Percentiles rank a stretch among this genome's conserved stretches.
These are phyloP conservation scores for Chytriomyces confervae DNA, from an alignment of 192 early-diverging fungal genomes.

Conservation along the genomic window DNA sequence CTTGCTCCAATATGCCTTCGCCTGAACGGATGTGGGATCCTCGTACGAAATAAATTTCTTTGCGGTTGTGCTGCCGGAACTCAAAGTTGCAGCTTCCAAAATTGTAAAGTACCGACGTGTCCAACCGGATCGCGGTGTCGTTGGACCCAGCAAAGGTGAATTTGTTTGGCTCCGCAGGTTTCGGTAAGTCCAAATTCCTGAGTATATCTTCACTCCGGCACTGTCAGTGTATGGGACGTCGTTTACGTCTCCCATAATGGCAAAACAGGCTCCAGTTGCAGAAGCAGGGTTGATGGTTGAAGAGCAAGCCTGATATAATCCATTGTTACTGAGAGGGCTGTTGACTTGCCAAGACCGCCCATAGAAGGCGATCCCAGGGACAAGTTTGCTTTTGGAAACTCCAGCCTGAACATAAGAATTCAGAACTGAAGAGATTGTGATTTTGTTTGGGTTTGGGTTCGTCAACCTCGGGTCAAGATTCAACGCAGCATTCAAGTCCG, in stretches of 20 bases:
- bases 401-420: conserved; percentile 63
- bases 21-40: neutral
- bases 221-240: neutral
- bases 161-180: conserved; percentile 8
- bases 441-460: conserved; percentile 47
- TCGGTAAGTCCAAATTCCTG: conserved; percentile 15
- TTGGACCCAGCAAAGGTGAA: neutral
- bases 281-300: neutral
- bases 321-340: conserved; percentile 5
- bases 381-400: conserved; percentile 63
- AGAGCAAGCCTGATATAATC: conserved; percentile 4
- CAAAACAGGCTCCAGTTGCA: neutral
- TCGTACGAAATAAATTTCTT: conserved; percentile 24
- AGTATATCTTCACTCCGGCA: conserved; percentile 10
- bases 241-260: neutral
- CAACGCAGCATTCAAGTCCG: conserved; percentile 25
- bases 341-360: conserved; percentile 36
- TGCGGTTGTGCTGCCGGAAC: neutral
- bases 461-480: neutral
- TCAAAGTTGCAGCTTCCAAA: neutral
- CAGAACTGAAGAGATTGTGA: conserved; percentile 47
- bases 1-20: conserved; percentile 24
- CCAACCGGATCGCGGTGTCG: neutral
- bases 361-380: conserved; percentile 67
- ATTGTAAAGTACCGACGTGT: neutral